phyloP scores from a whole-genome alignment of 2,329 filamentous ascomycete species.

The Gnomoniopsis smithogilvyi region DNA sequence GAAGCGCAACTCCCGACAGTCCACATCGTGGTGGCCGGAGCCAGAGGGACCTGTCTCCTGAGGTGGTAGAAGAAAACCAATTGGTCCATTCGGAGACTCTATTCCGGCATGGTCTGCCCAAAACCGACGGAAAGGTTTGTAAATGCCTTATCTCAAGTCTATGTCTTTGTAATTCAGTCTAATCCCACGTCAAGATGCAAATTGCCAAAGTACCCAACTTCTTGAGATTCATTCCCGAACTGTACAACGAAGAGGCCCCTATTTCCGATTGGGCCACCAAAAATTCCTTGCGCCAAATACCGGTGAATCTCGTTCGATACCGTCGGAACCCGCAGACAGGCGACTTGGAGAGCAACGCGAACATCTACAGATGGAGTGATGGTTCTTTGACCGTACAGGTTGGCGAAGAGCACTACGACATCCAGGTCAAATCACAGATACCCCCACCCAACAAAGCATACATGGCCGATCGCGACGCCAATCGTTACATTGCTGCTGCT shows the following conservation, averaged over 20 bases:
- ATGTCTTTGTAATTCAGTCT: slow-evolving; percentile 14
- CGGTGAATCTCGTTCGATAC: slow-evolving; percentile 67
- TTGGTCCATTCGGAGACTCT: slow-evolving; percentile 45
- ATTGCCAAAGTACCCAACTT: slow-evolving; percentile 70
- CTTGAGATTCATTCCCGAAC: slow-evolving; percentile 64
- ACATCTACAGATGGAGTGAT: slow-evolving; percentile 75
- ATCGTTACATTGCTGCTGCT: slow-evolving; percentile 73
- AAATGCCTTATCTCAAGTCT: background rate
- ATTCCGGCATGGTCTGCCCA: slow-evolving; percentile 67
- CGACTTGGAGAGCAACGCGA: slow-evolving; percentile 70
- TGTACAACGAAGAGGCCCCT: slow-evolving; percentile 66
- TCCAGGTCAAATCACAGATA: slow-evolving; percentile 67
- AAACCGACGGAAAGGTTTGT: slow-evolving; percentile 67
- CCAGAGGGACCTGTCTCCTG: slow-evolving; percentile 23
- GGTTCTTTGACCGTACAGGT: slow-evolving; percentile 74
- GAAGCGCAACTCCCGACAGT: background rate
- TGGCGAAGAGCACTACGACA: slow-evolving; percentile 72
- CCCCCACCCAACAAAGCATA: slow-evolving; percentile 59
- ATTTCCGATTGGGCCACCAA: slow-evolving; percentile 53
- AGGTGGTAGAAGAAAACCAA: slow-evolving; percentile 29
- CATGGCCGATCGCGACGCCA: slow-evolving; percentile 65
- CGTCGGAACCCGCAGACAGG: slow-evolving; percentile 64
- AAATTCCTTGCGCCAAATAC: slow-evolving; percentile 51
- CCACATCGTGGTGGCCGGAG: slow-evolving; percentile 29
- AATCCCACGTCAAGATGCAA: slow-evolving; percentile 52